Base-by-base conservation (phyloP, 441 rosid species). In the Euphorbia celastroides region DNA sequence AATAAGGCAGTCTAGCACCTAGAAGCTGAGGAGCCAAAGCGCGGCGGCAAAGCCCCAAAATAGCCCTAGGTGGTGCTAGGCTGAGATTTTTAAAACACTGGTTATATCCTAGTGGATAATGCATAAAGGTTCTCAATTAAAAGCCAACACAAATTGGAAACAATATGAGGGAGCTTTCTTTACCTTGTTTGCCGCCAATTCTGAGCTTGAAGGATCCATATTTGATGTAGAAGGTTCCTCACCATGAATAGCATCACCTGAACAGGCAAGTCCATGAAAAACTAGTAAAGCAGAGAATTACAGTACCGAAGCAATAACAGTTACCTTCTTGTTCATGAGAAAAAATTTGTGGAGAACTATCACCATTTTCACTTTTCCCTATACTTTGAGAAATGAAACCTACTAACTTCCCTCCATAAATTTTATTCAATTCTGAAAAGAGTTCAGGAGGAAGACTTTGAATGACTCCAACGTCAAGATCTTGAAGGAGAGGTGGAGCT, bases 401-500 rank as follows among this genome's bases (percentile, higher is more conserved):
- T 56, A 65, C 74, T 74, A 93, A 67, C 80, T 89, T 86, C 67
- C 95, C 96, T 2, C 90, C 90, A 68, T 93, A 93, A 57, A 80
- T 83, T 71, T 75, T 87, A 86, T 93, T 90, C 78, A 93, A 62
- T 76, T 93, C 99, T 17, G 88, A 74, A 68, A 91, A 78, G 52
- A 93, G 77, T 66, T 91, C 97, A 23, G 86, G 76, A 67, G 99
- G 99, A 75, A 93, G 99, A 81, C 80, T 81, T 80, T 85, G 81
- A 66, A 93, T 70, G 62, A 93, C 92, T 72, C 81, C 95, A 79
- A 88, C 65, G 74, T 93, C 99, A 63, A 93, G 96, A 70, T 88
- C 76, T 65, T 79, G 73, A 71, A 93, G 70, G 50, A 86, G 82
- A 51, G 99, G 99, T 62, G 81, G 78, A 36, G 78, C 81, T 58